These are phyloP conservation scores for Citrullus amarus DNA, from an alignment of 306 rosid genomes.

Conservation along the genomic window DNA sequence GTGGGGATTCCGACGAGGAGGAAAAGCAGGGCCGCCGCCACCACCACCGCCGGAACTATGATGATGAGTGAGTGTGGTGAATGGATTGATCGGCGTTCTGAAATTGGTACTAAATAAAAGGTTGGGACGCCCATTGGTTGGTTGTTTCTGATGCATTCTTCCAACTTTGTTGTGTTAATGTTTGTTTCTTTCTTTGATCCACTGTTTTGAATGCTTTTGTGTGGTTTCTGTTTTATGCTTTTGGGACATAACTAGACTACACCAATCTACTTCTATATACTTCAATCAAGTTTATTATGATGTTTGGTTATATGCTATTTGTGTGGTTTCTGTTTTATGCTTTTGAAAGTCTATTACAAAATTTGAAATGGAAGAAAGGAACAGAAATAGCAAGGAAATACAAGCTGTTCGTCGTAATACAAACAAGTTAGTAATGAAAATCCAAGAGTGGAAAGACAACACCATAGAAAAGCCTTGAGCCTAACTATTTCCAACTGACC, in stretches of 20 bases:
- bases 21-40: slow-evolving; percentile 36
- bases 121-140: not conserved
- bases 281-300: not conserved
- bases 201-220: not conserved
- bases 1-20: slow-evolving; percentile 37
- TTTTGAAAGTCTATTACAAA: too few relatives aligned
- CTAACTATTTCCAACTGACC: too few relatives aligned
- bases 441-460: too few relatives aligned
- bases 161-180: not conserved
- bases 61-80: slow-evolving; percentile 43
- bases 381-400: too few relatives aligned
- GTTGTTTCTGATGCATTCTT: not conserved
- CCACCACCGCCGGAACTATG: slow-evolving; percentile 42
- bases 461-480: too few relatives aligned
- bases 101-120: slow-evolving; percentile 5
- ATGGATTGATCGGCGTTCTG: not conserved
- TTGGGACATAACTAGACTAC: not conserved
- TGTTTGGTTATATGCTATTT: not conserved
- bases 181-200: not conserved
- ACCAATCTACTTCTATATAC: not conserved
- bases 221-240: not conserved
- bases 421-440: too few relatives aligned
- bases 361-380: too few relatives aligned
- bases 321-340: too few relatives aligned
- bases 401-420: too few relatives aligned